Evolutionary conservation across 1,284 basidiomycete genomes (phyloP).

Genomic region (Irpex sp.): DNA sequence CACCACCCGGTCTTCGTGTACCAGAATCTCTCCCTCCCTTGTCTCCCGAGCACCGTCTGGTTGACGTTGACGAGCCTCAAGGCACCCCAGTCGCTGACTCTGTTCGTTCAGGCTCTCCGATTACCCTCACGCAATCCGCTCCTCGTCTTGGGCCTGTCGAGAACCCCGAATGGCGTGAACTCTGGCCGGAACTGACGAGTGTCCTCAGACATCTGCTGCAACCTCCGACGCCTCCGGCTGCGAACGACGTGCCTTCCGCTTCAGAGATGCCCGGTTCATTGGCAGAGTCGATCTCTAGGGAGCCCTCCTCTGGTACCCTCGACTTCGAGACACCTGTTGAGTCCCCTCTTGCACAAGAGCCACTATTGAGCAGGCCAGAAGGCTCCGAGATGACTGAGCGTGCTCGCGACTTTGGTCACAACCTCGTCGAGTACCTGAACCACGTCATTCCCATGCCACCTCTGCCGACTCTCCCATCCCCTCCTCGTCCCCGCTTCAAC

Average conservation of each 20-base stretch:
- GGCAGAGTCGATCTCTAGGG: constrained; percentile 4
- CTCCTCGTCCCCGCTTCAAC: neutral
- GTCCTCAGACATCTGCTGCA: constrained; percentile 28
- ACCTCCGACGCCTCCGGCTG: constrained; percentile 15
- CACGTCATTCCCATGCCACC: constrained; percentile 4
- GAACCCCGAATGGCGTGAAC: constrained; percentile 25
- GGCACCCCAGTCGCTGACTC: neutral
- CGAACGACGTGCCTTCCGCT: neutral
- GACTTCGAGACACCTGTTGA: constrained; percentile 17
- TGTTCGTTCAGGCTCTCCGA: neutral
- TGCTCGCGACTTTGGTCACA: constrained; percentile 1
- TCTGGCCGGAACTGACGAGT: constrained; percentile 29
- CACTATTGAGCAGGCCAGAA: constrained; percentile 26
- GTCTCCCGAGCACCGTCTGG: neutral
- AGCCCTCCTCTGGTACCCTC: neutral
- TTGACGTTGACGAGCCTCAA: constrained; percentile 10
- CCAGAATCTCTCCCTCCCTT: neutral
- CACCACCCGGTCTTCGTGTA: neutral
- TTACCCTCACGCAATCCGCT: constrained; percentile 8
- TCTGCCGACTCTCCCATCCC: neutral
- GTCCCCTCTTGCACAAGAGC: constrained; percentile 28
- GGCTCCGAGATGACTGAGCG: constrained; percentile 9
- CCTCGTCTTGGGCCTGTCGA: constrained; percentile 23
- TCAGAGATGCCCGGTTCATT: neutral
- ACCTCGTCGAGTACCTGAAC: constrained; percentile 10